A percentile compares a stretch with the other conserved stretches of the same genome.
Conservation (phyloP, 192 early-diverging fungal species). For the Podila verticillata region DNA sequence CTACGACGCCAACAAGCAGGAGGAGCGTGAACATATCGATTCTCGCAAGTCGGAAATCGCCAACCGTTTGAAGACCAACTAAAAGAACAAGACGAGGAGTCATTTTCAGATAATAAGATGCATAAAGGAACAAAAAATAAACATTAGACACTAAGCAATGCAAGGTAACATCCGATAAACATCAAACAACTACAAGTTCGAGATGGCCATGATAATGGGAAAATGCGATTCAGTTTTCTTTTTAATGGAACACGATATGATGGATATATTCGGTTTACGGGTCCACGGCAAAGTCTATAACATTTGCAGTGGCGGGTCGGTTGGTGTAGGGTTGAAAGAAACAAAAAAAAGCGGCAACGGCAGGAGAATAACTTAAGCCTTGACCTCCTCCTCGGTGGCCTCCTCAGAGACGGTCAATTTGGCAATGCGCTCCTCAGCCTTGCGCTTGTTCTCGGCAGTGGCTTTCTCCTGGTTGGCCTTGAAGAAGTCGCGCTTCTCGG, state of each 20-base stretch:
- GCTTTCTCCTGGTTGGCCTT: constrained; percentile 78
- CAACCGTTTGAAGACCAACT: constrained; percentile 59
- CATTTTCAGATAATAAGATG: not conserved
- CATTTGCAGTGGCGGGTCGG: constrained; percentile 24
- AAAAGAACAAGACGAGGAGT: not conserved
- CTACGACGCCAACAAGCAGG: constrained; percentile 78
- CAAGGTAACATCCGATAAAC: not conserved
- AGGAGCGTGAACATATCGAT: constrained; percentile 61
- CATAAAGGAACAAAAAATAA: no score
- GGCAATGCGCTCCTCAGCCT: constrained; percentile 87
- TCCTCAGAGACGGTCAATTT: constrained; percentile 43
- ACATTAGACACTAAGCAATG: not conserved
- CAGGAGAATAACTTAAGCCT: constrained; percentile 10
- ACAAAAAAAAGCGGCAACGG: no score
- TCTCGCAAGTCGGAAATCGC: constrained; percentile 59
- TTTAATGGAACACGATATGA: constrained; percentile 33
- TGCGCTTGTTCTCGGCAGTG: constrained; percentile 88
- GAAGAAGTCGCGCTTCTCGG: constrained; percentile 76
- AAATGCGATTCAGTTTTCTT: no score
- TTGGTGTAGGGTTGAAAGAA: no score
- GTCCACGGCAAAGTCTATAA: constrained; percentile 24
- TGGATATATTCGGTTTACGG: constrained; percentile 50
- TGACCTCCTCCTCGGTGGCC: constrained; percentile 23
- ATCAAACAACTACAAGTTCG: not conserved
- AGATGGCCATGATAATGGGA: not conserved